These are phyloP conservation scores for Aegilops speltoides DNA, from an alignment of 176 grass and related monocot genomes.

Conservation along the genomic window DNA sequence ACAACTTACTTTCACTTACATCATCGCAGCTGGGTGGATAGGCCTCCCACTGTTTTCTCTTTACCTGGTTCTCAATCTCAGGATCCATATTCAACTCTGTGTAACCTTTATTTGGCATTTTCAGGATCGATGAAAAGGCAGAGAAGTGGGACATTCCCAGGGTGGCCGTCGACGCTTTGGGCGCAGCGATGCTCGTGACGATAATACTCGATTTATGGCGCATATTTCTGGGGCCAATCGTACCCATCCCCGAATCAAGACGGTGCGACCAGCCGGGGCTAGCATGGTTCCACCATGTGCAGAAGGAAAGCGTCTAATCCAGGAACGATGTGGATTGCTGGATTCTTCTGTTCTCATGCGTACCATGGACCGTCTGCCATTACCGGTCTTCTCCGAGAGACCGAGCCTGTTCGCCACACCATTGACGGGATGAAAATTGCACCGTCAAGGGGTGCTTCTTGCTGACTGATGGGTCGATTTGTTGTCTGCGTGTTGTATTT, in stretches of 20 bases:
- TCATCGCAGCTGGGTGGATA: background rate
- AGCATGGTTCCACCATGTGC: conserved; percentile 67
- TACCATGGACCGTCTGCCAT: background rate
- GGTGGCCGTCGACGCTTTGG: conserved; percentile 78
- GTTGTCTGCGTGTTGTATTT: background rate
- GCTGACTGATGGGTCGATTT: background rate
- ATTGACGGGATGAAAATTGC: background rate
- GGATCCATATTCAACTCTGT: background rate
- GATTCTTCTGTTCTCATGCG: background rate
- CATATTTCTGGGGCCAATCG: conserved; percentile 83
- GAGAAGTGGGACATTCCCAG: conserved; percentile 76
- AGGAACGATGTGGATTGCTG: background rate
- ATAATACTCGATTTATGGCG: conserved; percentile 92
- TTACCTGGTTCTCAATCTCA: background rate
- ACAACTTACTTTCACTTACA: background rate
- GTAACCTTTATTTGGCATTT: background rate
- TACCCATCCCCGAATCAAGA: conserved; percentile 44
- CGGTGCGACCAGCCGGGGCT: conserved; percentile 65
- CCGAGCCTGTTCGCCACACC: background rate
- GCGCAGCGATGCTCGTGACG: conserved; percentile 91
- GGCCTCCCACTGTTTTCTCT: background rate
- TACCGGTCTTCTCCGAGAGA: background rate
- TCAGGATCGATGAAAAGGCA: conserved; percentile 35
- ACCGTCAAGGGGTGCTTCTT: no score
- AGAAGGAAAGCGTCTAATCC: conserved; percentile 47